A percentile compares a stretch with the other conserved stretches of the same genome.
These are phyloP conservation scores for Hymenoscyphus albidus DNA, from an alignment of 2,329 filamentous ascomycete species.

Conservation along the genomic window DNA sequence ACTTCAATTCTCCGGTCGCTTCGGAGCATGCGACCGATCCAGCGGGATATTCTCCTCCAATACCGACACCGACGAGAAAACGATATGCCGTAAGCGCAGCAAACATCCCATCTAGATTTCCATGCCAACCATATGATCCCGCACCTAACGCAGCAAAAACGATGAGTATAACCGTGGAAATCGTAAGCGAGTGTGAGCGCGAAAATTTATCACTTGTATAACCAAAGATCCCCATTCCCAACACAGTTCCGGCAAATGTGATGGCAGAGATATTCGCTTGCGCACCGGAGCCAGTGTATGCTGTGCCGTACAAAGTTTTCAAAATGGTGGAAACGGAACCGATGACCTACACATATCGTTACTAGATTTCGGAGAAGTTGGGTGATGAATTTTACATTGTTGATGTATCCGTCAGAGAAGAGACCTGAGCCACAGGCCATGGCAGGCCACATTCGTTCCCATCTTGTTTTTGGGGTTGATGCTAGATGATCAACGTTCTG, in stretches of 20 bases:
- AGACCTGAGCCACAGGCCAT: constrained; percentile 87
- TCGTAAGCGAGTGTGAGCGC: constrained; percentile 73
- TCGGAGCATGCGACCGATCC: constrained; percentile 83
- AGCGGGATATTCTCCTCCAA: constrained; percentile 77
- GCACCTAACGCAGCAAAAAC: constrained; percentile 78
- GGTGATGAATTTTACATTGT: constrained; percentile 56
- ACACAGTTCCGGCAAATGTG: constrained; percentile 80
- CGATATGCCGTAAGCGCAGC: constrained; percentile 77
- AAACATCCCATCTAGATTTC: constrained; percentile 67
- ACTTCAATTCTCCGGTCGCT: constrained; percentile 75
- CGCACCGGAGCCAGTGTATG: constrained; percentile 67
- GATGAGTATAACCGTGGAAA: constrained; percentile 79
- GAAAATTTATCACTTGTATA: constrained; percentile 81
- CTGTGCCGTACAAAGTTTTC: constrained; percentile 58
- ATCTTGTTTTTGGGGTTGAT: constrained; percentile 23
- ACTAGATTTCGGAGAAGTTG: neutral
- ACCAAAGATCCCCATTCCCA: constrained; percentile 78
- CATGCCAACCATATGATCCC: constrained; percentile 71
- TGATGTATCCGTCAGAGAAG: constrained; percentile 89
- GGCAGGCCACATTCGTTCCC: constrained; percentile 49
- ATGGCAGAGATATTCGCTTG: constrained; percentile 75
- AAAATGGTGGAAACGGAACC: constrained; percentile 82
- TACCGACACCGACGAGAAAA: constrained; percentile 78
- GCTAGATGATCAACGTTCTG: constrained; percentile 20
- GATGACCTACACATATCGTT: constrained; percentile 58